Evolutionary conservation across 176 grass and related monocot species (phyloP).

Genomic region (Oryza coarctata): DNA sequence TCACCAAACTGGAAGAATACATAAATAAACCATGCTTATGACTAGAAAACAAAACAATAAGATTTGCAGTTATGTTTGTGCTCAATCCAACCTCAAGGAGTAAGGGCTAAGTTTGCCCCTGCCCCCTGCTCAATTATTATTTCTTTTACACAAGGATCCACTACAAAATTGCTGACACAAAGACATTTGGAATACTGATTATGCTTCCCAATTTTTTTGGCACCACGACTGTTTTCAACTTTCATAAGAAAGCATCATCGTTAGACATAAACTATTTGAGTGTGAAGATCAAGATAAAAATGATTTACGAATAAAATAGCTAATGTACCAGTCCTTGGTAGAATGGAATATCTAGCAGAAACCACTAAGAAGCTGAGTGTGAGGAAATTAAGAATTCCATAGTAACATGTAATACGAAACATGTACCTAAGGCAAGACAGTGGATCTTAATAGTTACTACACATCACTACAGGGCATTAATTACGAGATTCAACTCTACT

Average conservation of each 20-base stretch:
- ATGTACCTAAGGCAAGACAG: not conserved
- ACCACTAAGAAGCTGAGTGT: not conserved
- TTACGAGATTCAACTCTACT: not conserved
- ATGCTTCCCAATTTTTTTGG: not conserved
- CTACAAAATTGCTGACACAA: not conserved
- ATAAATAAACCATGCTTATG: not conserved
- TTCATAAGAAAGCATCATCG: slow-evolving; percentile 14
- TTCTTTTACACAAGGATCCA: not conserved
- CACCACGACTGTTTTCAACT: not conserved
- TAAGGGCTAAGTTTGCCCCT: not conserved
- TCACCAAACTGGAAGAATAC: slow-evolving; percentile 7
- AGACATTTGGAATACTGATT: not conserved
- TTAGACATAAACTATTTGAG: not conserved
- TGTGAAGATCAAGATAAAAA: not conserved
- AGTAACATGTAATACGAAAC: not conserved
- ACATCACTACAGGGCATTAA: not conserved
- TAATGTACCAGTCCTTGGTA: not conserved
- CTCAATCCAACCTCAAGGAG: not conserved
- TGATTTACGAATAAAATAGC: not conserved
- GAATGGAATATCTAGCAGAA: slow-evolving; percentile 12
- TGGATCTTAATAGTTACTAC: not conserved
- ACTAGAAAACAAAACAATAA: slow-evolving; percentile 1
- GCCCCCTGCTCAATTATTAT: not conserved
- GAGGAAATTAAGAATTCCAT: not conserved
- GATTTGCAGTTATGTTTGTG: slow-evolving; percentile 9